Evolutionary conservation across 805 yeast genomes (phyloP).

Genomic region (Saturnispora besseyi): DNA sequence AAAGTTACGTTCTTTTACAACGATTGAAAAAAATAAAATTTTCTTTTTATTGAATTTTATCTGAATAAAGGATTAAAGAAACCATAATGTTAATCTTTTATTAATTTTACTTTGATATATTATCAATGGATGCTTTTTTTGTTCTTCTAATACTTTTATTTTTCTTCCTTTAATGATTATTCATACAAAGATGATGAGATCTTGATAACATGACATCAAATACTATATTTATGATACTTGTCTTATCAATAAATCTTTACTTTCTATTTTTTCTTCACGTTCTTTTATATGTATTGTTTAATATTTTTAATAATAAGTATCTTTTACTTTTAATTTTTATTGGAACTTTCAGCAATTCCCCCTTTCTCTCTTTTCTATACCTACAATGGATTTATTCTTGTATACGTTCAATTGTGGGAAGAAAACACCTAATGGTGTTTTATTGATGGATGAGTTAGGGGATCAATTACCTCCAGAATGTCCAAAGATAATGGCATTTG

Average conservation of each 20-base stretch:
- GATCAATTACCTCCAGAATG: constrained; percentile 13
- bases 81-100: too few relatives aligned
- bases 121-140: too few relatives aligned
- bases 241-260: background rate
- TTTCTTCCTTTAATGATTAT: too few relatives aligned
- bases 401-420: constrained; percentile 55
- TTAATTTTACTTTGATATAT: too few relatives aligned
- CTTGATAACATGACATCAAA: too few relatives aligned
- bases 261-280: background rate
- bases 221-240: too few relatives aligned
- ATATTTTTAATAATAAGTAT: background rate
- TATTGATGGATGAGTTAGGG: constrained; percentile 24
- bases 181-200: too few relatives aligned
- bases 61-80: too few relatives aligned
- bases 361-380: background rate
- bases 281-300: background rate
- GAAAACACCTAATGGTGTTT: constrained; percentile 22
- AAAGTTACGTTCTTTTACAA: background rate
- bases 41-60: background rate
- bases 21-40: background rate
- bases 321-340: too few relatives aligned
- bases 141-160: too few relatives aligned
- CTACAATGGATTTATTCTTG: constrained; percentile 5
- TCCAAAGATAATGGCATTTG: constrained; percentile 48
- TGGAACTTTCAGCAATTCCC: background rate